Percentiles rank a stretch among this genome's conserved stretches.
These are phyloP conservation scores for Oldenlandia corymbosa DNA, from an alignment of 257 asterid species.

Conservation along the genomic window DNA sequence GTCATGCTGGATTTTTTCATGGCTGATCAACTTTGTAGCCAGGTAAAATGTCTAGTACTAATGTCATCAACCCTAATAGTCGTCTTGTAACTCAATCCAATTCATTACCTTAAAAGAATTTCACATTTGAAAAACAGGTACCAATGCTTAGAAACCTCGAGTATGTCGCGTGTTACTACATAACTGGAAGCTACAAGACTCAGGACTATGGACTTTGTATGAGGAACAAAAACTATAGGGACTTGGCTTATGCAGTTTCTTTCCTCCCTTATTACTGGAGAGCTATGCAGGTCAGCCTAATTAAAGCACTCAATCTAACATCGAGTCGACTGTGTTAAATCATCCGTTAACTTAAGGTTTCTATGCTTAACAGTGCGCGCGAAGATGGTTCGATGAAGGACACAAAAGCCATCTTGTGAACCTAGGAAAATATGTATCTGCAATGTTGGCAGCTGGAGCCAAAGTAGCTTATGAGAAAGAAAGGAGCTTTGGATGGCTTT, in stretches of 20 bases:
- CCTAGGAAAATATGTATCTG: conserved; percentile 88
- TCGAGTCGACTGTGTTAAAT: too few species aligned
- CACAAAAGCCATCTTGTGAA: conserved; percentile 72
- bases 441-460: conserved; percentile 95
- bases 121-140: conserved; percentile 46
- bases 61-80: background rate
- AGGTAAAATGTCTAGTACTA: conserved; percentile 34
- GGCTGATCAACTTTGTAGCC: conserved; percentile 99
- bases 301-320: too few species aligned
- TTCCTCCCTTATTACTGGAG: conserved; percentile 95
- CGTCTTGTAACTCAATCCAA: too few species aligned
- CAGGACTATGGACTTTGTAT: conserved; percentile 72
- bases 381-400: conserved; percentile 95
- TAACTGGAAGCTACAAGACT: conserved; percentile 83
- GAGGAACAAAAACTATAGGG: conserved; percentile 64
- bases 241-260: conserved; percentile 88
- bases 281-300: conserved; percentile 78
- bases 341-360: too few species aligned
- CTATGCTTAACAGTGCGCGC: conserved; percentile 57
- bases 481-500: conserved; percentile 64
- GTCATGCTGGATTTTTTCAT: conserved; percentile 91
- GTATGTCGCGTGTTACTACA: conserved; percentile 70
- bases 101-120: background rate
- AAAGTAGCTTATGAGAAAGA: conserved; percentile 90
- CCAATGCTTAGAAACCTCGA: conserved; percentile 82